Evolutionary conservation across 2,329 filamentous ascomycete genomes (phyloP), one percentile per base, ranked within the genome.

Genomic region (Xylaria sp.): DNA sequence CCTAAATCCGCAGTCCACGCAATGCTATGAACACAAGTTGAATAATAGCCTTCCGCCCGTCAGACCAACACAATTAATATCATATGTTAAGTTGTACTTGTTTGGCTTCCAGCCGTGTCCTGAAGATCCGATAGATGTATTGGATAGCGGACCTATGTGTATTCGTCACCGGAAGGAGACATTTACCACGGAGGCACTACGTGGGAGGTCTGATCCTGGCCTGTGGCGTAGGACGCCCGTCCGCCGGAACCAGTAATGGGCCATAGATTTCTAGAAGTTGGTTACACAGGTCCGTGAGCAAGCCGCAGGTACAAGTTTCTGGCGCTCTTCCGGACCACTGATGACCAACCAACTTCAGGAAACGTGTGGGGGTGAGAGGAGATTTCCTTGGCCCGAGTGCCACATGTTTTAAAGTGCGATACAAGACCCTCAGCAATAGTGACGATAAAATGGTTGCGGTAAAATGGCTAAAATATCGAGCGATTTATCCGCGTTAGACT

Each of bases 401-500:
- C 51, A 65, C 32, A 51, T 55, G 41, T 13, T 54, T 50, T 34
- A 51, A 55, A 54, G 20, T 58, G n/a, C 25, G 32, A 52, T 34
- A 44, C 9, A 52, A 34, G 28, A 20, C 23, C n/a, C 25, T 46
- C 37, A 25, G 37, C 28, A 39, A 28, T 37, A 15, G 32, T 56
- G 44, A 59, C 15, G 20, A 34, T 20, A 34, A 20, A 52, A 56
- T 41, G 32, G 50, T n/a, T 52, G 28, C 34, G 51, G 44, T 46
- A 67, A 65, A 63, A 50, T 70, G 64, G 70, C 37, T 70, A 68
- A 70, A 70, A 58, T 50, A 55, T 48, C 46, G 51, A 55, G 25
- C 15, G n/a, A 61, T 70, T 63, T 66, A 71, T 48, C 66, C 69
- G 56, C 57, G 57, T 56, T 67, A 66, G 56, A 37, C 62, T 41